Evolutionary conservation across 2,329 filamentous ascomycete genomes (phyloP).

Genomic region (Westerdykella ornata): DNA sequence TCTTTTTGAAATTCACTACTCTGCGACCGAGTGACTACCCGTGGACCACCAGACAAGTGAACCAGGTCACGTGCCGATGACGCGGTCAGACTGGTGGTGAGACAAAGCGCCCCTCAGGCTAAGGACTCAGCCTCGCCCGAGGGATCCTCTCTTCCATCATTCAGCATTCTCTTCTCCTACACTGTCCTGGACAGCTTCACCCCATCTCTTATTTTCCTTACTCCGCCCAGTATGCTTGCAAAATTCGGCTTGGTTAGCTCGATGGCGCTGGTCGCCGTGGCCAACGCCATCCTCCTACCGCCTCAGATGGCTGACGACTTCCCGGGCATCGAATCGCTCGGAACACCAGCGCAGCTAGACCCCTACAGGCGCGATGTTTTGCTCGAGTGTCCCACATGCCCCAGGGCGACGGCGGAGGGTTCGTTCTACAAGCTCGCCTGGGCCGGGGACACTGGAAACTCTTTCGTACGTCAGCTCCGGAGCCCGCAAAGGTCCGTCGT

Average conservation of each 20-base stretch:
- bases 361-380: constrained; percentile 28
- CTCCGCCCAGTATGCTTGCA: constrained; percentile 23
- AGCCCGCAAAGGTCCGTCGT: constrained; percentile 10
- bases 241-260: constrained; percentile 29
- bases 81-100: constrained; percentile 5
- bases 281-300: constrained; percentile 30
- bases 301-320: constrained; percentile 23
- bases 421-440: constrained; percentile 15
- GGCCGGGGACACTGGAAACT: constrained; percentile 28
- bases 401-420: constrained; percentile 21
- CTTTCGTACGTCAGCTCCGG: constrained; percentile 25
- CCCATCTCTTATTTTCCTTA: constrained; percentile 1
- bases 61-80: constrained; percentile 4
- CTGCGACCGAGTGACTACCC: too few relatives aligned
- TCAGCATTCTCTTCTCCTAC: constrained; percentile 10
- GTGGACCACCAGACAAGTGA: neutral
- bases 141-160: constrained; percentile 5
- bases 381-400: constrained; percentile 32
- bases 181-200: too few relatives aligned
- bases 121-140: neutral
- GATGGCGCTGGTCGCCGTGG: constrained; percentile 33
- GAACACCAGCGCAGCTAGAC: constrained; percentile 13
- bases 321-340: constrained; percentile 25
- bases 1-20: neutral
- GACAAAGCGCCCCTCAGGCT: constrained; percentile 1